phyloP scores from a whole-genome alignment of 2,329 filamentous ascomycete species.

The Botrytis porri region DNA sequence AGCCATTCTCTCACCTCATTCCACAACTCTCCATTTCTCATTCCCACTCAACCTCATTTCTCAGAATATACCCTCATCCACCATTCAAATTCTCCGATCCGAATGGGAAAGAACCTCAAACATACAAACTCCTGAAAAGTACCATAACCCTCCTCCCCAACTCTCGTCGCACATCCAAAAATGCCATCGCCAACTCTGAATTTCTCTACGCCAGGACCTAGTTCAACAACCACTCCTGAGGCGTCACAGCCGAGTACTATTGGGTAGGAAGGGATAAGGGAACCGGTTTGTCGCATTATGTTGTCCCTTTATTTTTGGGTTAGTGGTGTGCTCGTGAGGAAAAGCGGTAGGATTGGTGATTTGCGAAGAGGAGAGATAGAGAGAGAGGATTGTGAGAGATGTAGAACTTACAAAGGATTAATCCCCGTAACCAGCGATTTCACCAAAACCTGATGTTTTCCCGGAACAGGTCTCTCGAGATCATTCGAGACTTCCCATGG shows the following conservation, averaged over 20 bases:
- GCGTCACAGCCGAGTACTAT: slow-evolving; percentile 43
- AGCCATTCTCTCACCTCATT: background rate
- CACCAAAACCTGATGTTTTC: slow-evolving; percentile 39
- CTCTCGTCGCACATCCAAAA: slow-evolving; percentile 39
- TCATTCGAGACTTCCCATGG: slow-evolving; percentile 21
- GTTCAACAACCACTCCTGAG: slow-evolving; percentile 38
- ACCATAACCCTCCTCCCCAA: slow-evolving; percentile 36
- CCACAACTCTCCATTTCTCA: background rate
- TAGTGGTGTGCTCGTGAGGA: too few species aligned
- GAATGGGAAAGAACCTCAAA: background rate
- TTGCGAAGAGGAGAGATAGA: background rate
- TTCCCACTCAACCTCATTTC: background rate
- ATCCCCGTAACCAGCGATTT: slow-evolving; percentile 40
- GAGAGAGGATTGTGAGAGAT: background rate
- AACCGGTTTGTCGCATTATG: slow-evolving; percentile 39
- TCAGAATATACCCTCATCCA: background rate
- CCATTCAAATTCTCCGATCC: background rate
- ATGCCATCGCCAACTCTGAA: slow-evolving; percentile 40
- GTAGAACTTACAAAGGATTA: slow-evolving; percentile 40
- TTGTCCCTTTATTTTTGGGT: slow-evolving; percentile 32
- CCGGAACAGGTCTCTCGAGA: slow-evolving; percentile 35
- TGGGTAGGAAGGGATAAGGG: slow-evolving; percentile 39
- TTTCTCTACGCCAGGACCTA: slow-evolving; percentile 35
- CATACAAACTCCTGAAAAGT: slow-evolving; percentile 18
- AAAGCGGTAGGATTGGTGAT: background rate